Conservation (phyloP, 2,329 filamentous ascomycete genomes). For the Alternaria ventricosa region DNA sequence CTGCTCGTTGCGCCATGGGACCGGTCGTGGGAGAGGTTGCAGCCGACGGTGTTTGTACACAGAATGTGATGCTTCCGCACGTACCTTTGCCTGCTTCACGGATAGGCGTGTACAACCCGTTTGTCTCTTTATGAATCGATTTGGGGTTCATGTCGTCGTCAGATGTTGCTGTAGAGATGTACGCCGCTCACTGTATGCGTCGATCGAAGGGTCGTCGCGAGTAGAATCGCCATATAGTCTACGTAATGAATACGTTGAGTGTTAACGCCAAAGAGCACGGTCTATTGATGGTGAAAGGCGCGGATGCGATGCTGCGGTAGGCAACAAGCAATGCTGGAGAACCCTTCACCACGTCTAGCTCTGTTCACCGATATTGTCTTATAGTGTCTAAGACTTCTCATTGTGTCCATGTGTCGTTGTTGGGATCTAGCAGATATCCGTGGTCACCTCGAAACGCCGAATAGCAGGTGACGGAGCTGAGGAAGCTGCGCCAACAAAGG, state of each 20-base stretch:
- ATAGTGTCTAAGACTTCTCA: not conserved
- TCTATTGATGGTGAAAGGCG: not conserved
- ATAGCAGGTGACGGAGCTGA: not conserved
- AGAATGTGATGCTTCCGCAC: not conserved
- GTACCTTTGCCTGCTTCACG: not conserved
- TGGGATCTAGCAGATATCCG: not conserved
- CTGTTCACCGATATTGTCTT: not conserved
- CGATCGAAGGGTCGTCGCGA: not conserved
- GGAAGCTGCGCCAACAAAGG: not conserved
- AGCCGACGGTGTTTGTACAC: not conserved
- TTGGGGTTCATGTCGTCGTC: not conserved
- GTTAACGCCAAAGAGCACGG: not conserved
- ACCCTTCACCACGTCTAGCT: not conserved
- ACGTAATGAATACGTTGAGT: not conserved
- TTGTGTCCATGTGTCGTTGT: not conserved
- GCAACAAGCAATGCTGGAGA: not conserved
- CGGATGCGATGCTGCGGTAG: not conserved
- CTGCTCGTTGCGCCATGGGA: not conserved
- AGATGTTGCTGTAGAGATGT: no score
- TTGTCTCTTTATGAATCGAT: not conserved
- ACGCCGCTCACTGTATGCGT: not conserved
- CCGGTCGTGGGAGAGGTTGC: not conserved
- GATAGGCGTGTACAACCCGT: not conserved
- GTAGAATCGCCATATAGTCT: not conserved
- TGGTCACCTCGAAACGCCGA: not conserved